Conservation (phyloP, 805 yeast species). For the Starmerella gropengiesseri region DNA sequence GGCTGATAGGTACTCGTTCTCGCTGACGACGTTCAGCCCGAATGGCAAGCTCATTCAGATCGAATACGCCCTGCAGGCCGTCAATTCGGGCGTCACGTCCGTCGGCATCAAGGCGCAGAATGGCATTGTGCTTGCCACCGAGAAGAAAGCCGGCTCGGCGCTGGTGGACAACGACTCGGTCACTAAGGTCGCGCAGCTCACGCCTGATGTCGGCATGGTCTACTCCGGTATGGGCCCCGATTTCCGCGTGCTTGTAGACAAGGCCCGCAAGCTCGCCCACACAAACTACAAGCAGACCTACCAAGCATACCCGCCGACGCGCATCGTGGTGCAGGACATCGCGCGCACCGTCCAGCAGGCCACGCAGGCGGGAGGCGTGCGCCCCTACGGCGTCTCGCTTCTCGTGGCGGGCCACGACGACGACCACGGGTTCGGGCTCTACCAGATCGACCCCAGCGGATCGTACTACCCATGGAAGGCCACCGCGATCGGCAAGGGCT, state of each 20-base stretch:
- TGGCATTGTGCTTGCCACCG: constrained; percentile 95
- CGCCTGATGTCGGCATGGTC: constrained; percentile 94
- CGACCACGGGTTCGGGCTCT: constrained; percentile 61
- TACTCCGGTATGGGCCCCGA: constrained; percentile 99
- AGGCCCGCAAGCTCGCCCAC: constrained; percentile 87
- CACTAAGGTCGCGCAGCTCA: constrained; percentile 67
- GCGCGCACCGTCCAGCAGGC: constrained; percentile 97
- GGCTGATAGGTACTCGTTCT: constrained; percentile 98
- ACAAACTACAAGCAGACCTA: constrained; percentile 84
- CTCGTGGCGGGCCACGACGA: constrained; percentile 91
- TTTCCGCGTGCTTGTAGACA: constrained; percentile 85
- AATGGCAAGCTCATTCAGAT: constrained; percentile 96
- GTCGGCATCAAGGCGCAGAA: constrained; percentile 89
- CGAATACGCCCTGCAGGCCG: constrained; percentile 94
- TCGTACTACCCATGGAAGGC: constrained; percentile 99
- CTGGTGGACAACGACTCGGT: constrained; percentile 64
- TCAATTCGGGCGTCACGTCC: constrained; percentile 94
- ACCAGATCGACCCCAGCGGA: constrained; percentile 97
- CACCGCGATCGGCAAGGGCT: constrained; percentile 95
- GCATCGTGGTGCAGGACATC: constrained; percentile 82
- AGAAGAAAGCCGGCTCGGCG: constrained; percentile 74
- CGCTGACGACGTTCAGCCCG: constrained; percentile 95
- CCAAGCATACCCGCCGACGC: constrained; percentile 95
- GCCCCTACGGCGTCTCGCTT: constrained; percentile 96
- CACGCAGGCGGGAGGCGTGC: constrained; percentile 96